Conservation (phyloP, 495 filamentous ascomycete genomes). For the Paragyromitra xinjiangensis region DNA sequence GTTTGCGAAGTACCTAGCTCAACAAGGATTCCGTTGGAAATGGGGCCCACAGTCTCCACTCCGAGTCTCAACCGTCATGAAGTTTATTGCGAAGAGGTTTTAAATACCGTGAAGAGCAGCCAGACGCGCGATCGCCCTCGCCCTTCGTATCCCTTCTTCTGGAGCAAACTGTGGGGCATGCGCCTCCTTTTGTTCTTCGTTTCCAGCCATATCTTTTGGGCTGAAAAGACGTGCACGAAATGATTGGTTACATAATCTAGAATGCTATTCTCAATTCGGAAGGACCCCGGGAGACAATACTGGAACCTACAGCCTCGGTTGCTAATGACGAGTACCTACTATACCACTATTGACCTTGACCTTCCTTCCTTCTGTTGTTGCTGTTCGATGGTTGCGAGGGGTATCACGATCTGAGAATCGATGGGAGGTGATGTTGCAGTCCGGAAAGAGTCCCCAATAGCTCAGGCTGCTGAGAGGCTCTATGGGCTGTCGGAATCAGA, state of each 20-base stretch:
- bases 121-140: constrained; percentile 32
- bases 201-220: constrained; percentile 29
- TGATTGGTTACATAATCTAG: constrained; percentile 50
- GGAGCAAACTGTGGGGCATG: constrained; percentile 25
- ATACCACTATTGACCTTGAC: constrained; percentile 16
- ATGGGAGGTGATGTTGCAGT: constrained; percentile 12
- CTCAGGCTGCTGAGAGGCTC: not conserved
- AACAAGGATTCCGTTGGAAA: constrained; percentile 37
- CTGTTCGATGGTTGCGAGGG: constrained; percentile 2
- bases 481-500: constrained; percentile 18
- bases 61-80: constrained; percentile 20
- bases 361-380: not conserved
- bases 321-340: not conserved
- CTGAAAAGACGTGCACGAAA: constrained; percentile 30
- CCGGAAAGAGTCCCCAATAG: constrained; percentile 12
- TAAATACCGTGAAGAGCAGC: constrained; percentile 27
- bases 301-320: constrained; percentile 11
- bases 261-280: constrained; percentile 39
- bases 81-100: constrained; percentile 32
- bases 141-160: constrained; percentile 18
- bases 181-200: constrained; percentile 40
- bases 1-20: constrained; percentile 2
- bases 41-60: constrained; percentile 26
- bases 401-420: constrained; percentile 13
- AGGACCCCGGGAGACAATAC: constrained; percentile 24